Base-by-base conservation (phyloP, 306 rosid genomes). In the Argentina anserina region DNA sequence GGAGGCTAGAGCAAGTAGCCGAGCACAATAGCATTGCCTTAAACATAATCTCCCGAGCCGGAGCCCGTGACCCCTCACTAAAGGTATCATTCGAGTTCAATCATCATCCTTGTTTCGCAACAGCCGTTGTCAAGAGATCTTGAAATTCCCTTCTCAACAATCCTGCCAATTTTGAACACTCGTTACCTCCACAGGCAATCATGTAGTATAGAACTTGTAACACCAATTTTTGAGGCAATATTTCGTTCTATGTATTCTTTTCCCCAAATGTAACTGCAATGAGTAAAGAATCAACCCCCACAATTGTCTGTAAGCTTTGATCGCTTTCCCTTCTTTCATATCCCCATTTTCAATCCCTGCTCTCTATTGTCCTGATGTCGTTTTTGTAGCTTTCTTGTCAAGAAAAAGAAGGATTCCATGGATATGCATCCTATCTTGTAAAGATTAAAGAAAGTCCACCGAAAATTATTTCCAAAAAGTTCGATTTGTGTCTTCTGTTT, bases 1-100 rank as follows among this genome's bases (percentile, higher is more conserved):
- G 92, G 67, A 81, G 87, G 77, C 52, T 94, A 46, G 98, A 94
- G 81, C 97, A 84, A 74, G 98, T 94, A 23, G 98, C 98, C 0
- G 97, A 91, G 78, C 97, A 92, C 87, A 94, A 94, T 72, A 91
- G 84, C 83, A 80, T 89, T 58, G 98, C 97, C 61, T 80, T 91
- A 40, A 89, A 86, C 68, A 79, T 92, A 55, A 88, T 91, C 76
- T 78, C 81, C 86, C 78, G 86, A 68, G 81, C 83, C 17, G 97
- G 96, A 67, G 76, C 88, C 26, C 78, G 74, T 11, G 97, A 94
- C 63, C 91, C 92, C 20, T 85, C 90, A 12, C 81, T 94, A 23
- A 91, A 89, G 86, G 83, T 89, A 70, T 89, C 89, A 50, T 91
- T 94, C 39, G 82, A 93, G 78, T 88, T 89, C 82, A 78, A 73